phyloP scores from a whole-genome alignment of 2,329 filamentous ascomycete genomes.

The Graphiopsis chlorocephala region DNA sequence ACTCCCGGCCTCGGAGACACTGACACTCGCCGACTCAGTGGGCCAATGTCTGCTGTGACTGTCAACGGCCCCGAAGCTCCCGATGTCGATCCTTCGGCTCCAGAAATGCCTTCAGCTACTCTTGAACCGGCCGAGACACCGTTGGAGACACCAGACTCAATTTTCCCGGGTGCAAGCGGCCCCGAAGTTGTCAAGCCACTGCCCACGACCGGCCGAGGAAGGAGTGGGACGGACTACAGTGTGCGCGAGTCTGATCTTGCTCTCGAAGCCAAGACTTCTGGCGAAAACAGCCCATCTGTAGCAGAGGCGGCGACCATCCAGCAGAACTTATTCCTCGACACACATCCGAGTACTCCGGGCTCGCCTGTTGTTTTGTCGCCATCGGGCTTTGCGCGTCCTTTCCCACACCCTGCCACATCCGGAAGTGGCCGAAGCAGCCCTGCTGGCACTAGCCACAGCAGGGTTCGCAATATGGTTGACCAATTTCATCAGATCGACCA shows the following conservation, averaged over 20 bases:
- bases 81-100: constrained; percentile 25
- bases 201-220: constrained; percentile 24
- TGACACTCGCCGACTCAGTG: constrained; percentile 26
- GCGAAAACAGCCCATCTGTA: constrained; percentile 23
- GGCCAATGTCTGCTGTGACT: constrained; percentile 27
- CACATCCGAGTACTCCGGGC: constrained; percentile 18
- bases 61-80: constrained; percentile 23
- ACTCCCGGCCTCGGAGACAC: constrained; percentile 52
- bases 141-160: neutral
- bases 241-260: constrained; percentile 34
- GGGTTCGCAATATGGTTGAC: constrained; percentile 51
- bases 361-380: neutral
- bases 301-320: constrained; percentile 23
- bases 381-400: constrained; percentile 1
- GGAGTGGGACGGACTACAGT: constrained; percentile 34
- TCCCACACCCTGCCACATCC: constrained; percentile 18
- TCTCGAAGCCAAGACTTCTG: constrained; percentile 25
- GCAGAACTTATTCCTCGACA: constrained; percentile 29
- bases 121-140: constrained; percentile 20
- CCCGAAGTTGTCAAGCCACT: constrained; percentile 18
- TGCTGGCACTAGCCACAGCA: constrained; percentile 42
- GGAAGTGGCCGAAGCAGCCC: constrained; percentile 25
- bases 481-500: constrained; percentile 47
- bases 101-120: constrained; percentile 24
- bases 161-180: neutral